Percentiles rank a stretch among this genome's conserved stretches.
Conservation (phyloP, 306 rosid species). For the Medicago arabica region DNA sequence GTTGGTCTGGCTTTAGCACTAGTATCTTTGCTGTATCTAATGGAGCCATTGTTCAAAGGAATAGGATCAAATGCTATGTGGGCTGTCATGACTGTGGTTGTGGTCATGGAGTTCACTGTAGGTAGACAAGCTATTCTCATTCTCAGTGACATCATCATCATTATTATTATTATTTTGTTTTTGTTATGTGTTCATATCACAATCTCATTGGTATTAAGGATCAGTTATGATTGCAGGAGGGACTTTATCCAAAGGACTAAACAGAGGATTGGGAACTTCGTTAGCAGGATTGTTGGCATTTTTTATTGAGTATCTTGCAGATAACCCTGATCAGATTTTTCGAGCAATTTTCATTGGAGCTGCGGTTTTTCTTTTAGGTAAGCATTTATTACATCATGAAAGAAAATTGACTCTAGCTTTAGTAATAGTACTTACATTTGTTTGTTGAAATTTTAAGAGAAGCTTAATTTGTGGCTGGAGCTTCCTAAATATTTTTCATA, state of each 20-base stretch:
- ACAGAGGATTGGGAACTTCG: slow-evolving; percentile 88
- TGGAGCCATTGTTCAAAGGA: slow-evolving; percentile 72
- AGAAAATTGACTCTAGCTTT: neutral
- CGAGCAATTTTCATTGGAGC: slow-evolving; percentile 76
- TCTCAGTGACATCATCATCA: neutral
- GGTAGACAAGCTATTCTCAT: slow-evolving; percentile 61
- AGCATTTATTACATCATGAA: neutral
- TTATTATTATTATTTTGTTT: neutral
- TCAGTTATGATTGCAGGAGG: slow-evolving; percentile 61
- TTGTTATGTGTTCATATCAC: neutral
- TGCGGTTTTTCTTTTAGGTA: slow-evolving; percentile 81
- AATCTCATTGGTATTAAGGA: neutral
- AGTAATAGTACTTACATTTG: neutral
- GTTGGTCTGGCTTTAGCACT: slow-evolving; percentile 79
- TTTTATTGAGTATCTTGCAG: slow-evolving; percentile 64
- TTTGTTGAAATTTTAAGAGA: slow-evolving; percentile 17
- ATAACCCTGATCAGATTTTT: slow-evolving; percentile 51
- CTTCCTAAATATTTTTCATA: neutral
- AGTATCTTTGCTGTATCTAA: slow-evolving; percentile 73
- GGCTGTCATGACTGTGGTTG: slow-evolving; percentile 98
- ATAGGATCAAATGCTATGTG: slow-evolving; percentile 76
- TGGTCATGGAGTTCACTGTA: slow-evolving; percentile 90
- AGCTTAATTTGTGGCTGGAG: neutral
- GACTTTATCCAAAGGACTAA: slow-evolving; percentile 89
- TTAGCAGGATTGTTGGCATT: slow-evolving; percentile 85